Conservation (phyloP, 208 protist species). For the Kentomonas sorsogonicus region DNA sequence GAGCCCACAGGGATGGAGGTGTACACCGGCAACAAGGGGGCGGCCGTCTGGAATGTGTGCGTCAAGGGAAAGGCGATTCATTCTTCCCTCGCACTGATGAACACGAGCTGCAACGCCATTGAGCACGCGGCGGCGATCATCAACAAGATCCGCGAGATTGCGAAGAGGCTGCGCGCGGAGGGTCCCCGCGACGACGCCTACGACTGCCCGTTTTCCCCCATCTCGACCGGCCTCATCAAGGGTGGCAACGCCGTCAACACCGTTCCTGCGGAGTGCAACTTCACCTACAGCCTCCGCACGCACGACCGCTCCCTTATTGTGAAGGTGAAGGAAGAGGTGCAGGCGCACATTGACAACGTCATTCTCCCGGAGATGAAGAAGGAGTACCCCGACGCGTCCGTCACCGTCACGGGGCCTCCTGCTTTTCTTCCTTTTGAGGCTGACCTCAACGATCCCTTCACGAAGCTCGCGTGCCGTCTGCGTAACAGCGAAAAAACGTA, state of each 20-base stretch:
- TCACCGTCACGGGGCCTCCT: conserved; percentile 12
- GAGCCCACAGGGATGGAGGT: conserved; percentile 32
- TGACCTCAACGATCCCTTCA: conserved; percentile 36
- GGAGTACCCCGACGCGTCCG: conserved; percentile 34
- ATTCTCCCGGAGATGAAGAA: conserved; percentile 31
- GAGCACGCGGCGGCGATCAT: conserved; percentile 39
- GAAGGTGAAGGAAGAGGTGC: conserved; percentile 22
- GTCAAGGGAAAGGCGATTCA: conserved; percentile 43
- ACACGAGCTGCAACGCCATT: conserved; percentile 34
- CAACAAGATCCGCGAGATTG: conserved; percentile 26
- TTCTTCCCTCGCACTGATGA: conserved; percentile 38
- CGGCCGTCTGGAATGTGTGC: conserved; percentile 21
- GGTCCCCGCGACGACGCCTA: conserved; percentile 21
- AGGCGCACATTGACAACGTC: conserved; percentile 26
- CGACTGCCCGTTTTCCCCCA: conserved; percentile 20
- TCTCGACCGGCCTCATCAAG: conserved; percentile 31
- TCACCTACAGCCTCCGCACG: conserved; percentile 34
- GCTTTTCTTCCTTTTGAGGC: conserved; percentile 23
- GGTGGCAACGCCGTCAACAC: conserved; percentile 47
- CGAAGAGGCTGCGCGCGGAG: conserved; percentile 17
- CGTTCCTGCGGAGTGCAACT: conserved; percentile 45
- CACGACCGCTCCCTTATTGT: conserved; percentile 19
- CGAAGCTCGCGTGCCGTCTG: conserved; percentile 11
- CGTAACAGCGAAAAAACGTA: not conserved
- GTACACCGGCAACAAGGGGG: conserved; percentile 26